A percentile compares a stretch with the other conserved stretches of the same genome.
These are phyloP conservation scores for Heliamphora pulchella DNA, from an alignment of 179 eudicot genomes.

Conservation along the genomic window DNA sequence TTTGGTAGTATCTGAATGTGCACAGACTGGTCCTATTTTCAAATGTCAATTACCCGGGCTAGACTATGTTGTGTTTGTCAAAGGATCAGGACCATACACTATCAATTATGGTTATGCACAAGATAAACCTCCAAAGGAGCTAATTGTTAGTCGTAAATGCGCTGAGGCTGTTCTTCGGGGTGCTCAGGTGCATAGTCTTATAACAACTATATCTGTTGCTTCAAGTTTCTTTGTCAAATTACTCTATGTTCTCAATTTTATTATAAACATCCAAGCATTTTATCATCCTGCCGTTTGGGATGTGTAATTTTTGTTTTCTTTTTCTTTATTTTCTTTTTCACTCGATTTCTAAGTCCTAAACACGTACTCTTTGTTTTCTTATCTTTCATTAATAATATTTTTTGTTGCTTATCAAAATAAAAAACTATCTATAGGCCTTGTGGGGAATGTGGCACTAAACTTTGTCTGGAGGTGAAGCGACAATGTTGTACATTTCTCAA, in stretches of 20 bases:
- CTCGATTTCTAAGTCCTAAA: neutral
- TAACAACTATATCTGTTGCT: neutral
- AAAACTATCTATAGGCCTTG: too few relatives aligned
- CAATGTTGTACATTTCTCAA: neutral
- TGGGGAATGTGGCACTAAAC: neutral
- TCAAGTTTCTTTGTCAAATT: neutral
- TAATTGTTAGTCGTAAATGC: slow-evolving; percentile 91
- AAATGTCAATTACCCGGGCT: slow-evolving; percentile 80
- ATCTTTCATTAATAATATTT: neutral
- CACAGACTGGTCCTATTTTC: slow-evolving; percentile 26
- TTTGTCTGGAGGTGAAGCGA: neutral
- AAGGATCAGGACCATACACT: slow-evolving; percentile 80
- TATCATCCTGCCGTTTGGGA: neutral
- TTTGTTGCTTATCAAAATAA: neutral
- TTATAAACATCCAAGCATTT: neutral
- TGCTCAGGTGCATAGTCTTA: slow-evolving; percentile 51
- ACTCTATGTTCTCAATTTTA: neutral
- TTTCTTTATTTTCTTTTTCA: neutral
- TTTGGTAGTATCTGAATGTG: slow-evolving; percentile 2
- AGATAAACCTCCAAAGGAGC: slow-evolving; percentile 61
- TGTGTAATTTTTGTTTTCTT: neutral
- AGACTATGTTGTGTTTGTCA: slow-evolving; percentile 74
- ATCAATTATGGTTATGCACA: slow-evolving; percentile 42
- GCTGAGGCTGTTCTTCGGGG: slow-evolving; percentile 99
- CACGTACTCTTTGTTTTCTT: neutral